phyloP scores from a whole-genome alignment of 176 grass and related monocot species.

The Avena atlantica region DNA sequence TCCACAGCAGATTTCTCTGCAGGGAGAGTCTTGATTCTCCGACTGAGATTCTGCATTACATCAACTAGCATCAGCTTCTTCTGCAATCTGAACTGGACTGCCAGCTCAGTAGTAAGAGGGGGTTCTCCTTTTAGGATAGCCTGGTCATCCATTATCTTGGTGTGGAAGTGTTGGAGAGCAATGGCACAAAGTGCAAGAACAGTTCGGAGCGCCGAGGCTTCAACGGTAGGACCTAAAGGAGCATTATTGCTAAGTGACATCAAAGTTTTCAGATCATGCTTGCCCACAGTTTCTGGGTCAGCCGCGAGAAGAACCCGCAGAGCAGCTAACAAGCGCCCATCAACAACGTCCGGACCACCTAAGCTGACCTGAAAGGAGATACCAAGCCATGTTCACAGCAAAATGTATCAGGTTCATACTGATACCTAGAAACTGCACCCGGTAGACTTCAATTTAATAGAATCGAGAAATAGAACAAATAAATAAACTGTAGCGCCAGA shows the following conservation, averaged over 20 bases:
- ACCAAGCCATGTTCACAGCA: constrained; percentile 1
- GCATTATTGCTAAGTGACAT: constrained; percentile 56
- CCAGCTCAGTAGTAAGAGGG: constrained; percentile 63
- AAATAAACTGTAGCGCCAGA: not conserved
- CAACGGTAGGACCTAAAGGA: constrained; percentile 60
- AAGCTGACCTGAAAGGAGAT: constrained; percentile 66
- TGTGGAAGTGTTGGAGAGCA: constrained; percentile 84
- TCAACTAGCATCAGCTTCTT: constrained; percentile 83
- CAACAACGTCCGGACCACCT: constrained; percentile 71
- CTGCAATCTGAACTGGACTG: constrained; percentile 87
- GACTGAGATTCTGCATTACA: constrained; percentile 74
- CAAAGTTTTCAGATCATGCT: constrained; percentile 64
- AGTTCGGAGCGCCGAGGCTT: constrained; percentile 69
- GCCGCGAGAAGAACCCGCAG: constrained; percentile 64
- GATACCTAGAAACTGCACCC: not conserved
- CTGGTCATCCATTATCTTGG: constrained; percentile 96
- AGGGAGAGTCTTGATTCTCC: constrained; percentile 72
- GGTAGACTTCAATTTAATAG: not conserved
- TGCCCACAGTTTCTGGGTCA: constrained; percentile 54
- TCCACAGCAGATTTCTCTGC: constrained; percentile 40
- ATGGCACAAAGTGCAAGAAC: constrained; percentile 74
- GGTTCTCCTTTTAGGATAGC: constrained; percentile 57
- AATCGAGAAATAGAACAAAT: constrained; percentile 24
- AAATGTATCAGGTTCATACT: not conserved
- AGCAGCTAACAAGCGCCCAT: constrained; percentile 87